Percentiles rank a stretch among this genome's conserved stretches.
These are phyloP conservation scores for Monosporozyma unispora DNA, from an alignment of 805 yeast genomes.

Conservation along the genomic window DNA sequence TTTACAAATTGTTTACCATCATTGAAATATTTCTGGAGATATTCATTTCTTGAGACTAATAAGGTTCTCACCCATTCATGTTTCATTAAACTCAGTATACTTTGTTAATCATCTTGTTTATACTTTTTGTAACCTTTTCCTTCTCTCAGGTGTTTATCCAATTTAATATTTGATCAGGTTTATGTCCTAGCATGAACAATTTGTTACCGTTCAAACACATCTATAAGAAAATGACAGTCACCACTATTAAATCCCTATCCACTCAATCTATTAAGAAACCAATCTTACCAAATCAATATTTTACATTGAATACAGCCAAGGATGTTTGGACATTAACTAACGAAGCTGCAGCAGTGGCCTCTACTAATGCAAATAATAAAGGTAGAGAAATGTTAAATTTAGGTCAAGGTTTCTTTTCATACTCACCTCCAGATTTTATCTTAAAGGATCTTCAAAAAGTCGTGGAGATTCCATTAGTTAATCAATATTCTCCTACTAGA, in stretches of 20 bases:
- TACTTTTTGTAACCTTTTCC: too few relatives aligned
- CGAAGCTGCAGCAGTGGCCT: conserved; percentile 86
- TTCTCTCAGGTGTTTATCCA: too few relatives aligned
- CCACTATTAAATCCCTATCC: background rate
- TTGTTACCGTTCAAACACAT: background rate
- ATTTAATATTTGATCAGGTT: too few relatives aligned
- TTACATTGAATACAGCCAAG: conserved; percentile 54
- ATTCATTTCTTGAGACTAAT: too few relatives aligned
- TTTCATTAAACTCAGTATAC: too few relatives aligned
- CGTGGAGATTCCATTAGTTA: conserved; percentile 59
- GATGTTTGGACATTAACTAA: conserved; percentile 95
- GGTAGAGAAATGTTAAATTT: conserved; percentile 79
- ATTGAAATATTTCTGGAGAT: background rate
- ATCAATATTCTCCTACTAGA: conserved; percentile 87
- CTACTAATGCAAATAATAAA: conserved; percentile 36
- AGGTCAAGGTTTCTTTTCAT: conserved; percentile 97
- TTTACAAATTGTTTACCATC: too few relatives aligned
- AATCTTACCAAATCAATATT: conserved; percentile 37
- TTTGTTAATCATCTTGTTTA: too few relatives aligned
- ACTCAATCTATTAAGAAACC: background rate
- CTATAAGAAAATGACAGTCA: background rate
- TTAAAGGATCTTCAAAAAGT: conserved; percentile 73
- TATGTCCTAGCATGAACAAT: background rate
- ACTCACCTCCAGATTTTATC: conserved; percentile 92
- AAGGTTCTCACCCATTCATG: too few relatives aligned